phyloP scores from a whole-genome alignment of 164 flowering plant species.

The Berberis thunbergii region DNA sequence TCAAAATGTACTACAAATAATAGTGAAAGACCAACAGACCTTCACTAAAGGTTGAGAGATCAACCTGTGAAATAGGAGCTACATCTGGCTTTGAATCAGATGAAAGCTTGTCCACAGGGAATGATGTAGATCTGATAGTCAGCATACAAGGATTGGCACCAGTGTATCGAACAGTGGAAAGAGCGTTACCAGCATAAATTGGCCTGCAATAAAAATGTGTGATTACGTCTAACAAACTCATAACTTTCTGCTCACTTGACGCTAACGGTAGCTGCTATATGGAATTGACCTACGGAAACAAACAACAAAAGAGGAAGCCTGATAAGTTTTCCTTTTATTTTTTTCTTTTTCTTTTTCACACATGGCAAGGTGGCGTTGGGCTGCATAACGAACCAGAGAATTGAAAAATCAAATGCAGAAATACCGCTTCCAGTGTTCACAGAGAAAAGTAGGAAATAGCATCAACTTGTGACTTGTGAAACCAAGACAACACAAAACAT shows the following conservation, averaged over 20 bases:
- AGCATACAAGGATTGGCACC: slow-evolving; percentile 77
- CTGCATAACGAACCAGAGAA: too few species aligned
- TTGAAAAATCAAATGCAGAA: too few species aligned
- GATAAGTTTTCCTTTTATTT: too few species aligned
- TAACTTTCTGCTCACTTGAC: too few species aligned
- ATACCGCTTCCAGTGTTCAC: too few species aligned
- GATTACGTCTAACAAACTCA: slow-evolving; percentile 3
- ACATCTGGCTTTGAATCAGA: slow-evolving; percentile 37
- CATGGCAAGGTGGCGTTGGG: too few species aligned
- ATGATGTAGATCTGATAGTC: slow-evolving; percentile 78
- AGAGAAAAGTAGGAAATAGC: background rate
- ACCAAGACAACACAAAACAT: background rate
- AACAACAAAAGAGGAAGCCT: too few species aligned
- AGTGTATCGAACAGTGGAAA: slow-evolving; percentile 63
- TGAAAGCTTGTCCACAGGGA: slow-evolving; percentile 33
- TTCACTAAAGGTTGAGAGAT: slow-evolving; percentile 77
- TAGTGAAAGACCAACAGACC: slow-evolving; percentile 41
- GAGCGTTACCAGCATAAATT: slow-evolving; percentile 97
- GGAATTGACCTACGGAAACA: too few species aligned
- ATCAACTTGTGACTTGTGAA: background rate
- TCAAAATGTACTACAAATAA: background rate
- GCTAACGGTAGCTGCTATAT: too few species aligned
- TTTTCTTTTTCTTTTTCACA: too few species aligned
- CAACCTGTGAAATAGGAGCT: slow-evolving; percentile 76
- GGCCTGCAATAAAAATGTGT: slow-evolving; percentile 56